These are phyloP conservation scores for Calonectria montana DNA, from an alignment of 2,329 filamentous ascomycete species.

Conservation along the genomic window DNA sequence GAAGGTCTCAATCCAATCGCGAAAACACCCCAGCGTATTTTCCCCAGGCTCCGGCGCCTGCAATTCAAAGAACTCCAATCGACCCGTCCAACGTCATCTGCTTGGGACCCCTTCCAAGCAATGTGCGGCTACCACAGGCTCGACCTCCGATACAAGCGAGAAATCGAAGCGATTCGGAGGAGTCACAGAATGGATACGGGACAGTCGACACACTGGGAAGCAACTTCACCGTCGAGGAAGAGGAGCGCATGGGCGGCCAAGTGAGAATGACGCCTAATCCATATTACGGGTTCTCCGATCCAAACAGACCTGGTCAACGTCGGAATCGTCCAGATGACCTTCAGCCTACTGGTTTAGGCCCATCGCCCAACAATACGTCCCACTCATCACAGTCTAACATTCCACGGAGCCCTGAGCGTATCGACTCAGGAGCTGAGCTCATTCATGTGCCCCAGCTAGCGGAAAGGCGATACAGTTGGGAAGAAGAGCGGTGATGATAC, in stretches of 20 bases:
- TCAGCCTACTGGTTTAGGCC: slow-evolving; percentile 8
- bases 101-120: slow-evolving; percentile 64
- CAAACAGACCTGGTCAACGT: neutral
- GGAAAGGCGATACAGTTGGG: slow-evolving; percentile 64
- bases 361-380: neutral
- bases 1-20: slow-evolving; percentile 20
- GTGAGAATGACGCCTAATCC: slow-evolving; percentile 28
- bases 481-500: slow-evolving; percentile 47
- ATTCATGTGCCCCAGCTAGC: slow-evolving; percentile 64
- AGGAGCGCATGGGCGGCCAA: slow-evolving; percentile 45
- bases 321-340: slow-evolving; percentile 11
- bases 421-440: slow-evolving; percentile 57
- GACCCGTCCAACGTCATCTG: slow-evolving; percentile 65
- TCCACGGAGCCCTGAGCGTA: slow-evolving; percentile 52
- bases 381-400: slow-evolving; percentile 17
- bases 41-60: slow-evolving; percentile 21
- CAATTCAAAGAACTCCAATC: slow-evolving; percentile 62
- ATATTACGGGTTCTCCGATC: neutral
- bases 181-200: slow-evolving; percentile 11
- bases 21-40: neutral
- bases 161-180: slow-evolving; percentile 10
- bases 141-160: neutral
- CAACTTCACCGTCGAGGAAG: slow-evolving; percentile 68
- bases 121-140: slow-evolving; percentile 49
- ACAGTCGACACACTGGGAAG: slow-evolving; percentile 62